A percentile compares a stretch with the other conserved stretches of the same genome.
Evolutionary conservation across 2,329 filamentous ascomycete species (phyloP).

Genomic region (Hypoxylon sp.): DNA sequence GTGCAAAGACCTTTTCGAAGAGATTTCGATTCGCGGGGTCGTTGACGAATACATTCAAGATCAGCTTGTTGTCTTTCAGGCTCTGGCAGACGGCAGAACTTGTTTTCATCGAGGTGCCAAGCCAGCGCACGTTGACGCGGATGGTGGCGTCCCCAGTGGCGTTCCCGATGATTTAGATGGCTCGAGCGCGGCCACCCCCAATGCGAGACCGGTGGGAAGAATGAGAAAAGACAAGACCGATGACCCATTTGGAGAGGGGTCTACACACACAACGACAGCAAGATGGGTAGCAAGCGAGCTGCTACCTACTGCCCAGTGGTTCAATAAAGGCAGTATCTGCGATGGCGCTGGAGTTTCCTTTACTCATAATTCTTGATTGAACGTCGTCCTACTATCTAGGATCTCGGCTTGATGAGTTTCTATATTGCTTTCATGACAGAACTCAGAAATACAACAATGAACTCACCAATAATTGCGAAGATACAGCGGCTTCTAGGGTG

Average conservation of each 20-base stretch:
- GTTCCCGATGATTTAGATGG: slow-evolving; percentile 39
- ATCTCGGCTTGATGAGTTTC: not conserved
- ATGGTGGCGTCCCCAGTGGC: slow-evolving; percentile 44
- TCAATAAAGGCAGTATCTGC: slow-evolving; percentile 27
- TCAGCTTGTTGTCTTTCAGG: slow-evolving; percentile 71
- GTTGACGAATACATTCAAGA: slow-evolving; percentile 71
- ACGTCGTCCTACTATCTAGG: not conserved
- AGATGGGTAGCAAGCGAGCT: slow-evolving; percentile 68
- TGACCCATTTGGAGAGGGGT: slow-evolving; percentile 68
- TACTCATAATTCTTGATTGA: slow-evolving; percentile 2
- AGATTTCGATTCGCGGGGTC: slow-evolving; percentile 58
- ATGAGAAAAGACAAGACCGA: slow-evolving; percentile 58
- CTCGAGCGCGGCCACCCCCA: slow-evolving; percentile 25
- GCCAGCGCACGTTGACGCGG: slow-evolving; percentile 34
- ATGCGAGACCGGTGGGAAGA: slow-evolving; percentile 38
- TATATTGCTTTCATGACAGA: not conserved
- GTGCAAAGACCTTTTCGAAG: slow-evolving; percentile 58
- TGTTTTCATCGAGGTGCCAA: slow-evolving; percentile 55
- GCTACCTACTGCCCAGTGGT: slow-evolving; percentile 62
- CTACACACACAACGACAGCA: slow-evolving; percentile 68
- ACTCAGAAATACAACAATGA: not conserved
- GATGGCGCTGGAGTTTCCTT: slow-evolving; percentile 44
- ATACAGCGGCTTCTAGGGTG: not conserved
- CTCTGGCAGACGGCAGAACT: slow-evolving; percentile 64
- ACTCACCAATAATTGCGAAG: not conserved